A percentile compares a stretch with the other conserved stretches of the same genome.
These are phyloP conservation scores for Thalia dealbata DNA, from an alignment of 176 grass and related monocot genomes.

Conservation along the genomic window DNA sequence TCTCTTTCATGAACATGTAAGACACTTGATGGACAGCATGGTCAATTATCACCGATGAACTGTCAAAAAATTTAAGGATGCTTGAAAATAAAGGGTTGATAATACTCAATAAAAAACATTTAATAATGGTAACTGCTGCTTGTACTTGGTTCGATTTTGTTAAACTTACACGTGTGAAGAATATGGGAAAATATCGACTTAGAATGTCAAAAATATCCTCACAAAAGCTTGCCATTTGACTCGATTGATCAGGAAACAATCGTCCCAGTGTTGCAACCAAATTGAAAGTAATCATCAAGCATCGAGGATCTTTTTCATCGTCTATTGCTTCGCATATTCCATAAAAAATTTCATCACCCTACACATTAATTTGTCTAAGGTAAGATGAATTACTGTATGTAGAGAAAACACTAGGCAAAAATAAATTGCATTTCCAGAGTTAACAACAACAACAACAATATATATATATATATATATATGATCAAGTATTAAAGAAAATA, in stretches of 20 bases:
- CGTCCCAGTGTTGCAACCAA: slow-evolving; percentile 50
- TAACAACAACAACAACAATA: too few species aligned
- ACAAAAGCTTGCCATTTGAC: slow-evolving; percentile 41
- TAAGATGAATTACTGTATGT: slow-evolving; percentile 12
- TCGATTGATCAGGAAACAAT: slow-evolving; percentile 51
- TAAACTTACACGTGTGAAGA: slow-evolving; percentile 87
- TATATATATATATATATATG: too few species aligned
- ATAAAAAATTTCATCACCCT: slow-evolving; percentile 63
- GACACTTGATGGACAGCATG: background rate
- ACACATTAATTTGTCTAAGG: slow-evolving; percentile 13
- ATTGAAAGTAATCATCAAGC: slow-evolving; percentile 74
- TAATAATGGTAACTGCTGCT: background rate
- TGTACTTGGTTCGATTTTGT: background rate
- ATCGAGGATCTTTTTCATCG: slow-evolving; percentile 77
- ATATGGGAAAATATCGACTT: slow-evolving; percentile 92
- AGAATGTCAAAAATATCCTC: slow-evolving; percentile 68
- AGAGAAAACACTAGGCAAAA: too few species aligned
- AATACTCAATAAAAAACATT: background rate
- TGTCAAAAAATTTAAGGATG: background rate
- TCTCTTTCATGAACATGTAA: background rate
- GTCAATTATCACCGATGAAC: background rate
- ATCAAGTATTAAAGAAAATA: too few species aligned
- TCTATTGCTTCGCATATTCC: slow-evolving; percentile 72
- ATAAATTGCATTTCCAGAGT: too few species aligned
- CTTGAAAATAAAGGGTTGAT: background rate